Evolutionary conservation across 495 filamentous ascomycete genomes (phyloP), one percentile per base, ranked within the genome.

Genomic region (Friedmanniomyces simplex): DNA sequence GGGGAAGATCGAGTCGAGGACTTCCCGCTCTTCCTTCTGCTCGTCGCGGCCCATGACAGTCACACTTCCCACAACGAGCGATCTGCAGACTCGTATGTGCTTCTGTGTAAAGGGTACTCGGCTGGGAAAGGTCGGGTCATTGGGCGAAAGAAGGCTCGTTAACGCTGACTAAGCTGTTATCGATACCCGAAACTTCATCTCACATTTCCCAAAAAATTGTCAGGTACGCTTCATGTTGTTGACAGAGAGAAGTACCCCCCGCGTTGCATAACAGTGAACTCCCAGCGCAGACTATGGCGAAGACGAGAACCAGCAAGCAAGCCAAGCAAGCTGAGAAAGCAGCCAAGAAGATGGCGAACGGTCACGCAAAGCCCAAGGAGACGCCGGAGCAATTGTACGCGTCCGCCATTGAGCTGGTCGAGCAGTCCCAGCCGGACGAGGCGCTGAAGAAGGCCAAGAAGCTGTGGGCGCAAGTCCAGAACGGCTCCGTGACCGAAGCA

Each of bases 1-100:
- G 13, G 94, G 91, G 66, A 96, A 99, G 63, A 99, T 99, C 54
- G 90, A 95, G 66, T 91, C 89, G 61, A 98, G 87, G 54, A 98
- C 91, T 69, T 96, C 93, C 63, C 91, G 85, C 76, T 98, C 93
- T 74, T 98, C 91, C 52, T 81, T 73, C 71, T 98, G 93, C 55
- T 98, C 93, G 74, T 98, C 93, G 66, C 79, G 81, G 25, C 91
- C 91, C 93, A 96, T 97, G n/a, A 18, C 24, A 11, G 22, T 14
- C 26, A 41, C 2, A 16, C 22, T 24, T 21, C 22, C 1, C 32
- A 22, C 11, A 12, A 21, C 6, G 20, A 47, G 7, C 18, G 43
- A 6, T 47, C 13, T 6, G 13, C 13, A n/a, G 18, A 6, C 11
- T 47, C 8, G 10, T 8, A 37, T 37, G 16, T 37, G 34, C 8